Evolutionary conservation across 2,329 filamentous ascomycete species (phyloP), one percentile per base, ranked within the genome.

Genomic region (Xylariomycetidae sp.): DNA sequence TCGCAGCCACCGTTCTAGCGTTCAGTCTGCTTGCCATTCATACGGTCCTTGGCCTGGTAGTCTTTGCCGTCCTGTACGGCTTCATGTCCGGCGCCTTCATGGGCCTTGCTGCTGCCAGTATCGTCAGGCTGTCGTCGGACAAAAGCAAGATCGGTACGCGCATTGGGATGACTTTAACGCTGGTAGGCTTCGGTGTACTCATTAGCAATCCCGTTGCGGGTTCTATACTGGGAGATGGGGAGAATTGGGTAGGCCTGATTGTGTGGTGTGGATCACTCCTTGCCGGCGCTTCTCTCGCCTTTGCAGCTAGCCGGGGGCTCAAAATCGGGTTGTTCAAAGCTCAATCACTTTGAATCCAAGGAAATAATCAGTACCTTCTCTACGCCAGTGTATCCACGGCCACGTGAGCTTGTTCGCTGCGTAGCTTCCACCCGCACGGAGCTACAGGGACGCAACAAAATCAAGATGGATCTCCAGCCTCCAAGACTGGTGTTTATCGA

Each of bases 181-280:
- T 42, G 20, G 30, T 46, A 8, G 42, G 44, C 5, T 27, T 44
- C 27, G 44, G 42, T 2, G 26, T 41, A 16, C 42, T 45, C 4
- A 28, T 44, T 15, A 42, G 42, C 18, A 38, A 45, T n/a, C 44
- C 44, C 16, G 42, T 45, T 9, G 44, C 40, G 4, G 40, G 44
- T 5, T 42, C 42, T 16, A 45, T 47, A 15, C 17, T 47, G 14
- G 36, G 40, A 2, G 22, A 29, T 6, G 31, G 25, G 5, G n/a
- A 34, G 18, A 38, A 43, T 16, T 47, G 42, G 44, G 22, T 38
- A 11, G 39, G 42, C 4, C 27, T 45, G 13, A 37, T 45, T 11
- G 15, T 38, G 2, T 47, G 41, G 36, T 40, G 36, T 8, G 41
- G 39, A n/a, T 33, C 27, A 4, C 33, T 47, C 26, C 40, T 45